Conservation (phyloP, 2,329 filamentous ascomycete genomes). For the Aspergillus sp. region DNA sequence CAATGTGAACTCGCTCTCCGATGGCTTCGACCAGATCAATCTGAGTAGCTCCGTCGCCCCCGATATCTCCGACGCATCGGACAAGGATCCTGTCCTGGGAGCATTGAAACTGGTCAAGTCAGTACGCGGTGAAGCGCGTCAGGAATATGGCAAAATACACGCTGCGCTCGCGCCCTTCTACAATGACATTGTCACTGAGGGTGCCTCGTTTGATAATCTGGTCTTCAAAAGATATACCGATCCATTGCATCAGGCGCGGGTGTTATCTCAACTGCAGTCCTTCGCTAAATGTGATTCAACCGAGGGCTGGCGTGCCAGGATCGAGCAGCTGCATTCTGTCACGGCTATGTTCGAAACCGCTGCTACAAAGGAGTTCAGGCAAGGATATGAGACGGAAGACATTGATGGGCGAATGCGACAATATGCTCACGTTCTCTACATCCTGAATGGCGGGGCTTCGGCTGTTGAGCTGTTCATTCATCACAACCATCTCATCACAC, state of each 20-base stretch:
- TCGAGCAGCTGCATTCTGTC: constrained; percentile 72
- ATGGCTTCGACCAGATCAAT: constrained; percentile 79
- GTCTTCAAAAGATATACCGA: constrained; percentile 85
- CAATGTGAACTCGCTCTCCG: constrained; percentile 45
- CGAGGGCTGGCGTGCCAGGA: constrained; percentile 68
- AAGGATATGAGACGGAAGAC: constrained; percentile 86
- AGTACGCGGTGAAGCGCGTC: constrained; percentile 77
- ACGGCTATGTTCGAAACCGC: constrained; percentile 84
- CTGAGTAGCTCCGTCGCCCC: constrained; percentile 45
- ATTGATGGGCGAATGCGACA: constrained; percentile 84
- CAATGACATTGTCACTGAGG: constrained; percentile 70
- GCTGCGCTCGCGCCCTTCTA: constrained; percentile 88
- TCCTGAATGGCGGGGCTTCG: constrained; percentile 75
- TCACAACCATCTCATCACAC: constrained; percentile 79
- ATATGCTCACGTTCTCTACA: constrained; percentile 82
- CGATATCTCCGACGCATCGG: constrained; percentile 40
- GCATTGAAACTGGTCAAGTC: constrained; percentile 72
- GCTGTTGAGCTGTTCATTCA: constrained; percentile 84
- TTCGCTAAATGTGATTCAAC: constrained; percentile 83
- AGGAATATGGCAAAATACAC: constrained; percentile 90
- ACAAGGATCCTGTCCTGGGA: constrained; percentile 65
- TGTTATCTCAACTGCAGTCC: constrained; percentile 74
- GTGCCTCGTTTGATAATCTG: constrained; percentile 72
- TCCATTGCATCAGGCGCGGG: constrained; percentile 85
- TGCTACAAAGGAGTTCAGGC: constrained; percentile 86